Conservation (phyloP, 306 rosid genomes). For the Ceratonia siliqua region DNA sequence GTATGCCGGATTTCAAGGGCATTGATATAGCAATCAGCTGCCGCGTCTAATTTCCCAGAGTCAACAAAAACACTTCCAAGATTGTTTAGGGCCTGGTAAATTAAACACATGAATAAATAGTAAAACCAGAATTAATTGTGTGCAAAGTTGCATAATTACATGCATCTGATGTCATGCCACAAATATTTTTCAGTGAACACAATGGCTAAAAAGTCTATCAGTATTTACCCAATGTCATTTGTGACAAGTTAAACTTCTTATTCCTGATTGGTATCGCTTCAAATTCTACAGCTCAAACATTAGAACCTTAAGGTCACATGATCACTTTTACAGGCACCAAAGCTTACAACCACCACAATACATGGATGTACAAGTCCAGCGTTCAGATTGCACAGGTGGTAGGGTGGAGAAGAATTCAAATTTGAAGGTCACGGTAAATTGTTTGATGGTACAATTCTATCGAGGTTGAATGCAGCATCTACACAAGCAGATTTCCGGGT, state of each 20-base stretch:
- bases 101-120: slow-evolving; percentile 25
- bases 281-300: slow-evolving; percentile 15
- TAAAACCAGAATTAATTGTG: neutral
- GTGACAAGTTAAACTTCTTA: neutral
- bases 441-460: neutral
- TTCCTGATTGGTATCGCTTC: neutral
- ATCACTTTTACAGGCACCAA: slow-evolving; percentile 7
- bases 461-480: slow-evolving; percentile 6
- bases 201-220: slow-evolving; percentile 10
- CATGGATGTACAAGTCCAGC: neutral
- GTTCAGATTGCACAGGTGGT: neutral
- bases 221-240: neutral
- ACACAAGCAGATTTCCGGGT: slow-evolving; percentile 4
- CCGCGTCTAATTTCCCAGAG: slow-evolving; percentile 63
- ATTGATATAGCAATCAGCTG: slow-evolving; percentile 85
- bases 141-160: neutral
- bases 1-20: slow-evolving; percentile 90
- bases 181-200: neutral
- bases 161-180: slow-evolving; percentile 8
- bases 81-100: slow-evolving; percentile 80
- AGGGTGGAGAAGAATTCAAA: slow-evolving; percentile 6
- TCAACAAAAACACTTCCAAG: slow-evolving; percentile 95
- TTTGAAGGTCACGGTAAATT: neutral
- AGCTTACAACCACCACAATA: slow-evolving; percentile 13
- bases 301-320: neutral